These are phyloP conservation scores for Teratosphaeria viscida DNA, from an alignment of 2,329 filamentous ascomycete genomes.

Conservation along the genomic window DNA sequence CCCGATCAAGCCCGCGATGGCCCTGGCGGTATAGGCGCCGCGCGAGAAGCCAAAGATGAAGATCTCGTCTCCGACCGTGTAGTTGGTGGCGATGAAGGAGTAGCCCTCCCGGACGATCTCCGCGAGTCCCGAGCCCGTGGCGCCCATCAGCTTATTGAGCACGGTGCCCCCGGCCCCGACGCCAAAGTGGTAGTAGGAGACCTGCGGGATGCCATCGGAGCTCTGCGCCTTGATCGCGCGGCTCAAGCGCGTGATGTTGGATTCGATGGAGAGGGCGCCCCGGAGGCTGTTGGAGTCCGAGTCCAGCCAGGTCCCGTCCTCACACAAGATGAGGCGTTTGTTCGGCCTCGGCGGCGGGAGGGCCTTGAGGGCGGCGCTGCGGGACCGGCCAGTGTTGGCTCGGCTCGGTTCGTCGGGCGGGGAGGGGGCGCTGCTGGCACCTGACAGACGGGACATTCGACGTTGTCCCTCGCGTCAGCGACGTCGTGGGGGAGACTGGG, in stretches of 20 bases:
- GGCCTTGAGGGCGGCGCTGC: background rate
- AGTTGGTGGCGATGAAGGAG: constrained; percentile 44
- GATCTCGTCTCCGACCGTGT: constrained; percentile 40
- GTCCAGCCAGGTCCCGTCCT: constrained; percentile 36
- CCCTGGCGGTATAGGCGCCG: constrained; percentile 37
- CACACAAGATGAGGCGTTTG: constrained; percentile 14
- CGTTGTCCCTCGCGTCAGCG: background rate
- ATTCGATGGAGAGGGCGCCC: constrained; percentile 33
- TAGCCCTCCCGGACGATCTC: constrained; percentile 41
- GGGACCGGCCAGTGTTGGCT: background rate
- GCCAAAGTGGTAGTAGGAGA: constrained; percentile 42
- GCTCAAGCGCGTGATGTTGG: constrained; percentile 40
- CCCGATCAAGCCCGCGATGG: constrained; percentile 35
- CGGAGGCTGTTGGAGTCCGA: constrained; percentile 37
- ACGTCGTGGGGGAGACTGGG: background rate
- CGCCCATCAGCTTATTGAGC: constrained; percentile 29
- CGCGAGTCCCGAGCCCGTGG: constrained; percentile 23
- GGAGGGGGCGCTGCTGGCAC: background rate
- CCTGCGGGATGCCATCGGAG: constrained; percentile 39
- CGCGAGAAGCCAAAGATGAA: constrained; percentile 41
- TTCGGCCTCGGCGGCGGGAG: constrained; percentile 3
- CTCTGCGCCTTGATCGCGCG: constrained; percentile 42
- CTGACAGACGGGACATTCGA: background rate
- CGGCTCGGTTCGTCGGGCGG: background rate
- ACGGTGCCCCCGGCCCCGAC: constrained; percentile 36